A percentile compares a stretch with the other conserved stretches of the same genome.
Evolutionary conservation across 192 early-diverging fungal genomes (phyloP).

Genomic region (Entomortierella chlamydospora): DNA sequence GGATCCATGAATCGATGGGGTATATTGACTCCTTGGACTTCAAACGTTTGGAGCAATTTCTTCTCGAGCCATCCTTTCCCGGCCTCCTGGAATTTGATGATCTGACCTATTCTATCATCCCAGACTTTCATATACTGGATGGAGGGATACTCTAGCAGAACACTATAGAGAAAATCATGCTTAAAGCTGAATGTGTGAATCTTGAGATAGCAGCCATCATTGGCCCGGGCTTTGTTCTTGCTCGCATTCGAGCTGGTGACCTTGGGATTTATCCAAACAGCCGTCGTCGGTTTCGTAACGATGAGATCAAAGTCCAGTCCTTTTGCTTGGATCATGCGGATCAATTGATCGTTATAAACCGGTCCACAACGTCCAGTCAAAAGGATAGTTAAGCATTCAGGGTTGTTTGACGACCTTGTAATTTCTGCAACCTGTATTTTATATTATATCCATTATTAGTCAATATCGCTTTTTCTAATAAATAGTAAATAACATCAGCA

Average conservation of each 20-base stretch:
- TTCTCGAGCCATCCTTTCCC: constrained; percentile 24
- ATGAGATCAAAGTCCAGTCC: constrained; percentile 62
- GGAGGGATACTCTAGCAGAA: constrained; percentile 59
- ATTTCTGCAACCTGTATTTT: constrained; percentile 50
- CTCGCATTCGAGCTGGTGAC: neutral
- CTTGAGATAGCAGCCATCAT: constrained; percentile 6
- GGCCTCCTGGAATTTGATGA: constrained; percentile 19
- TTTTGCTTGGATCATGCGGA: constrained; percentile 51
- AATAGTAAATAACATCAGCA: neutral
- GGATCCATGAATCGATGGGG: constrained; percentile 22
- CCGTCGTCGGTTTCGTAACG: constrained; percentile 18
- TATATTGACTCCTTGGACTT: constrained; percentile 7
- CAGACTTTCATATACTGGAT: constrained; percentile 62
- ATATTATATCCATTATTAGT: neutral
- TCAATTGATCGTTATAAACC: constrained; percentile 52
- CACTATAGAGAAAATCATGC: constrained; percentile 65
- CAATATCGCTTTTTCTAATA: neutral
- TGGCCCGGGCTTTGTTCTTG: neutral
- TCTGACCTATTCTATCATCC: constrained; percentile 68
- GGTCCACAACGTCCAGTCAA: constrained; percentile 29
- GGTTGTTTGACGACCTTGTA: constrained; percentile 48
- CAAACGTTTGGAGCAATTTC: constrained; percentile 5
- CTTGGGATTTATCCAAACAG: neutral
- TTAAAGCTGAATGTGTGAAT: constrained; percentile 70
- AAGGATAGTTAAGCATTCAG: constrained; percentile 33